Evolutionary conservation across 306 rosid genomes (phyloP), one percentile per base, ranked within the genome.

Genomic region (Vicia faba): DNA sequence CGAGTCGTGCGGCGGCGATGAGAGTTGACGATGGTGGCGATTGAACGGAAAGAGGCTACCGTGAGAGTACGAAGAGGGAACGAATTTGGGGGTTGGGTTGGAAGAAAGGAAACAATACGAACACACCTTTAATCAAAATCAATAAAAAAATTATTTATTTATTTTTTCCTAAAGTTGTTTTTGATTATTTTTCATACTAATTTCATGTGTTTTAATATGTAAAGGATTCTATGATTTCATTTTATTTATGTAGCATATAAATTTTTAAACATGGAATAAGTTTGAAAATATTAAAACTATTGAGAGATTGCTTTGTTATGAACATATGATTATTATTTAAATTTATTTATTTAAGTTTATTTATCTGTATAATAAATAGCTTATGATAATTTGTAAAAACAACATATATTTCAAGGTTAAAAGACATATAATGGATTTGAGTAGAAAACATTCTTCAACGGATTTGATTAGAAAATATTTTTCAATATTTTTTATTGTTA

Each of bases 101-200:
- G 33, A 68, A 23, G 71, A 63, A 29, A 39, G 75, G 73, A 67
- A 74, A 74, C 73, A 73, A 33, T 2, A 36, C 57, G 44, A 15
- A 35, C 28, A 59, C 62, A 58, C 54, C 66, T 64, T 54, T 64
- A 23, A 64, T 73, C 64, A 51, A n/a, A n/a, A n/a, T n/a, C n/a
- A n/a, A n/a, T n/a, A n/a, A n/a, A n/a, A n/a, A n/a, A n/a, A n/a
- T n/a, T n/a, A n/a, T n/a, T n/a, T n/a, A n/a, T n/a, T n/a, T n/a
- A n/a, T n/a, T n/a, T n/a, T 69, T 36, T 28, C 20, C 28, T 49
- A 10, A 3, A 10, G 14, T 35, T 35, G 9, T 35, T 41, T 62
- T 35, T 60, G 9, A 45, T 2, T 49, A 18, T 49, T 8, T 18
- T 49, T 49, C 2, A 49, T 49, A 19, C 29, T 50, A 50, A 33